A percentile compares a stretch with the other conserved stretches of the same genome.
Conservation (phyloP, 1,284 basidiomycete species). For the Meira nashicola region DNA sequence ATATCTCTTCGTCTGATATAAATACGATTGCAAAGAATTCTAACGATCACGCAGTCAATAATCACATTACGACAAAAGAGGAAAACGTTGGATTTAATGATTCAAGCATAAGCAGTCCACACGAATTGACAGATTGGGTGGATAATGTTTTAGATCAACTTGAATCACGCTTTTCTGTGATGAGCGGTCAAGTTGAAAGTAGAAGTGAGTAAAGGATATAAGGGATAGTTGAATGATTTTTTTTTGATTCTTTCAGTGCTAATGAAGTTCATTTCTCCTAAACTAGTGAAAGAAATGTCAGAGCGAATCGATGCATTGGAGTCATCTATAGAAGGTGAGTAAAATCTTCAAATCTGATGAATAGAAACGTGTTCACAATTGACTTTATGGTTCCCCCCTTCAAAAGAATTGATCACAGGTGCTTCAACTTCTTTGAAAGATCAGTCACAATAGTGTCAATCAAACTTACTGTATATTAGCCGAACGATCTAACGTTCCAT, state of each 20-base stretch:
- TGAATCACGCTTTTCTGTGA: constrained; percentile 40
- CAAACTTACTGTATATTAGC: no score
- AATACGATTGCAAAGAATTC: no score
- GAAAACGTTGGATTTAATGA: neutral
- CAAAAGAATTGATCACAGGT: no score
- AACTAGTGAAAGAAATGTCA: constrained; percentile 50
- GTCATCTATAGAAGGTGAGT: constrained; percentile 43
- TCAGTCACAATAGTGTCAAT: no score
- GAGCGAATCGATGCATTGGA: constrained; percentile 47
- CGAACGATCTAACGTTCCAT: no score
- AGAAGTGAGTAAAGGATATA: constrained; percentile 33
- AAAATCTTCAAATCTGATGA: neutral
- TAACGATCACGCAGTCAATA: no score
- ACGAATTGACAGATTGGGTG: constrained; percentile 51
- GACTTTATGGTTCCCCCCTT: no score
- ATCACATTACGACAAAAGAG: neutral
- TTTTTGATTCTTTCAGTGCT: no score
- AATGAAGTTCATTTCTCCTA: neutral
- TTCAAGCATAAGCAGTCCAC: constrained; percentile 30
- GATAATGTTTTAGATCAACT: constrained; percentile 41
- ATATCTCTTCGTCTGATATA: no score
- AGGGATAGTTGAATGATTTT: neutral
- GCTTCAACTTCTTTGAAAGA: no score
- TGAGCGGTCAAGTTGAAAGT: constrained; percentile 37
- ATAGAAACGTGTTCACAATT: no score